Evolutionary conservation across 108 stramenopile genomes (phyloP).

Genomic region (Seminavis robusta): DNA sequence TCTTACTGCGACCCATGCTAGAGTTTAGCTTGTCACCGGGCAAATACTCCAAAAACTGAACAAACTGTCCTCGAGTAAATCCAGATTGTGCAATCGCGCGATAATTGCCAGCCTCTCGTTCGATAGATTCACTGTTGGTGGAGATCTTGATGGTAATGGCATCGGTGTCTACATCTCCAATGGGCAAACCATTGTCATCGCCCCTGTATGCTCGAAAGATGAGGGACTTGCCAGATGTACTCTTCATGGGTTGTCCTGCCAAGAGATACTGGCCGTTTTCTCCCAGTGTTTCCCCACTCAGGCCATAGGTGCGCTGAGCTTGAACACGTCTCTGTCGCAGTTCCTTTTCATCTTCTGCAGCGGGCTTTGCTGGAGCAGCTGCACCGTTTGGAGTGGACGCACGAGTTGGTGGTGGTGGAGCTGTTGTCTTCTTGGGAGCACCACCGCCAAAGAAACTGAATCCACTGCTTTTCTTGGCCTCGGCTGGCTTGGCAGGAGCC

Average conservation of each 20-base stretch:
- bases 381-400: neutral
- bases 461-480: conserved; percentile 1
- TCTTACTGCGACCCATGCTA: conserved; percentile 50
- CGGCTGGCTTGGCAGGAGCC: neutral
- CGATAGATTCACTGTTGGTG: conserved; percentile 61
- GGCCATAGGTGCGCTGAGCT: conserved; percentile 18
- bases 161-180: conserved; percentile 14
- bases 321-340: neutral
- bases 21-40: conserved; percentile 28
- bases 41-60: conserved; percentile 52
- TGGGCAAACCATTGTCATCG: conserved; percentile 38
- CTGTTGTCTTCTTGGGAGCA: no score
- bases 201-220: conserved; percentile 44
- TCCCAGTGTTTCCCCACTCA: conserved; percentile 55
- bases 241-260: conserved; percentile 41
- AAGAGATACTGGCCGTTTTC: conserved; percentile 52
- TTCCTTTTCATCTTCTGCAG: no score
- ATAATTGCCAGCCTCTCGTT: conserved; percentile 79
- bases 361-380: no score
- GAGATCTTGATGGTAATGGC: conserved; percentile 49
- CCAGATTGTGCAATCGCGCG: conserved; percentile 38
- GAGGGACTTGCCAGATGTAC: conserved; percentile 53
- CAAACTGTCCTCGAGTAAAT: conserved; percentile 49
- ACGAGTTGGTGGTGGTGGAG: neutral
- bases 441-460: neutral